Evolutionary conservation across 768 basidiomycete species (phyloP).

Genomic region (Dendrothele bispora): DNA sequence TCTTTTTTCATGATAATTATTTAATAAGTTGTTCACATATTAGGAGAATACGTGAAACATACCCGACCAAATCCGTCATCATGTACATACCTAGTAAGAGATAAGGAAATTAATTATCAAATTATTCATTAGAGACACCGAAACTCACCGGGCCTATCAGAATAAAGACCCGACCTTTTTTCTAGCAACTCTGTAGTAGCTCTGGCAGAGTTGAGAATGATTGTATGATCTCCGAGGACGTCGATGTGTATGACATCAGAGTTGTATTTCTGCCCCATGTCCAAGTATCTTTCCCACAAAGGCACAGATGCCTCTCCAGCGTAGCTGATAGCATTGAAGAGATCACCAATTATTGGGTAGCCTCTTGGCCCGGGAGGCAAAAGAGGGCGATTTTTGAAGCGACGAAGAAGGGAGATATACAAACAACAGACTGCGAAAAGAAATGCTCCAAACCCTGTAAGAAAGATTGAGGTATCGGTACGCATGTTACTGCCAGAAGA

Average conservation of each 20-base stretch:
- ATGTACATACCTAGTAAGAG: constrained; percentile 9
- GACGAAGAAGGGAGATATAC: too few species aligned
- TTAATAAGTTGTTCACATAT: neutral
- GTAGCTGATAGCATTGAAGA: too few species aligned
- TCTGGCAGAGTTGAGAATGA: constrained; percentile 33
- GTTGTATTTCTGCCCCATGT: constrained; percentile 35
- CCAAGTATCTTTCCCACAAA: constrained; percentile 34
- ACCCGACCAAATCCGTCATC: constrained; percentile 12
- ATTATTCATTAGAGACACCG: constrained; percentile 3
- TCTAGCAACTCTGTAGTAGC: constrained; percentile 36
- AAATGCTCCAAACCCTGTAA: too few species aligned
- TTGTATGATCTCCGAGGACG: constrained; percentile 28
- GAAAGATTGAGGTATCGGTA: too few species aligned
- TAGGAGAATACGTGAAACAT: neutral
- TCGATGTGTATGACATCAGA: constrained; percentile 23
- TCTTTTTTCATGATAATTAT: too few species aligned
- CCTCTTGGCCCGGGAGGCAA: too few species aligned
- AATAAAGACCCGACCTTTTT: constrained; percentile 34
- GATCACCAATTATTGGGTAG: too few species aligned
- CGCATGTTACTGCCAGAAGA: too few species aligned
- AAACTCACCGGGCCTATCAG: constrained; percentile 27
- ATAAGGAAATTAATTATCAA: neutral
- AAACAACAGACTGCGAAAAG: too few species aligned
- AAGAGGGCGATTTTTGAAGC: too few species aligned
- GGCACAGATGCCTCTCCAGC: too few species aligned